Evolutionary conservation across 1,284 basidiomycete species (phyloP), one percentile per base, ranked within the genome.

Genomic region (Exobasidium cylindrosporum): DNA sequence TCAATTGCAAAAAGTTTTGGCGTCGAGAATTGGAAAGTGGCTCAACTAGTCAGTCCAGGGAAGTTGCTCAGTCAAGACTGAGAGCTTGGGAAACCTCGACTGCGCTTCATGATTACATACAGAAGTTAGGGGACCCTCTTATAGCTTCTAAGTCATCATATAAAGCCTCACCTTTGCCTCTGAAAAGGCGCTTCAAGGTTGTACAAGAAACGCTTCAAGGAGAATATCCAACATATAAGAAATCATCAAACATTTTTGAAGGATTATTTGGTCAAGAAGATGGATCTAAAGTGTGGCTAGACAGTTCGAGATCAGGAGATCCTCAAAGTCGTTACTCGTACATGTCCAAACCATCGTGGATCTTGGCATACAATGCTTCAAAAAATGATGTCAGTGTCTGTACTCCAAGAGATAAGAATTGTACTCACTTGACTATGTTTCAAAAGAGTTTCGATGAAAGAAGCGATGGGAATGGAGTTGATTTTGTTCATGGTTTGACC

Each of bases 331-430:
- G 66, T 2, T 72, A 68, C 46, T 78, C 76, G 1, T 76, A 73
- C 59, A 75, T 81, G 72, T 65, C 72, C 5, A 24, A 61, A 0
- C 76, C 79, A 0, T 63, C 68, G 7, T 78, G 77, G 14, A 49
- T 59, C 11, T 49, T 81, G 13, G 68, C 69, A 3, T 78, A 80
- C 64, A 17, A 17, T 40, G 10, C 17, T 40, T 7, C 35, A 17
- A 30, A 47, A 17, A 32, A 14, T 2, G 21, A 47, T 14, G 29
- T 13, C 10, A 56, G 52, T 21, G 50, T 43, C 52, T 24, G n/a
- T 13, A 50, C 26, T 13, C 4, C 21, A 6, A 24, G 21, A n/a
- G n/a, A n/a, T n/a, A n/a, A n/a, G n/a, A n/a, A n/a, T n/a, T n/a
- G n/a, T n/a, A n/a, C n/a, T n/a, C n/a, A n/a, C n/a, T n/a, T n/a